Base-by-base conservation (phyloP, 495 filamentous ascomycete genomes). In the Hypoxylon fragiforme region DNA sequence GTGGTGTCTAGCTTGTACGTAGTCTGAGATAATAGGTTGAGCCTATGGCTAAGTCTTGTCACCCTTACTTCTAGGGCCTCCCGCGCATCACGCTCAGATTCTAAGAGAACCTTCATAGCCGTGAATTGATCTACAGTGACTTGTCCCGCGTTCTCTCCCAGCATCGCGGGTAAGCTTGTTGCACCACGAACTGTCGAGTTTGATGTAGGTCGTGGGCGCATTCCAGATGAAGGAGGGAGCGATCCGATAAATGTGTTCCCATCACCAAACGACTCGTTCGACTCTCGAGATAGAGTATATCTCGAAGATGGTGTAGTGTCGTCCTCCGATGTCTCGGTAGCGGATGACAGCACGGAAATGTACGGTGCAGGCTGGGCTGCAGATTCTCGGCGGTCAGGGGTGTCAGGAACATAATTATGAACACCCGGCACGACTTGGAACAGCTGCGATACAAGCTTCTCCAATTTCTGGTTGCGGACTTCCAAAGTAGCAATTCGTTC, bases 1-100 rank as follows among this genome's bases (percentile, higher is more conserved):
- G 36, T 36, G 12, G 65, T 45, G 12, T 60, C 54, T 7, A 62
- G 54, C 41, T 66, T 50, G 8, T 61, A 62, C 2, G 57, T 63
- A 40, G 69, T 68, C 1, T 65, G 67, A 1, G 71, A 71, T 21
- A 75, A 36, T 0, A 66, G 62, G 48, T 77, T 70, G 20, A 81
- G 45, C 19, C 68, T 70, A 12, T 75, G 71, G 30, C 70, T 71
- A 1, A 83, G 65, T 48, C 68, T 73, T 42, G 66, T 73, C 15
- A 83, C 79, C 41, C 77, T 67, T 1, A 67, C 66, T 57, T 83
- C 80, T n/a, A 83, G 70, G 3, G 68, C 68, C 14, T 70, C 73
- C 1, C 80, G 75, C 7, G 75, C 74, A 3, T 73, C 67, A 43
- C 76, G 75, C 55, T 83, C 80, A 13, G 64, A 50, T 18, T 78